phyloP scores from a whole-genome alignment of 257 asterid species.

The Marsdenia floribunda region DNA sequence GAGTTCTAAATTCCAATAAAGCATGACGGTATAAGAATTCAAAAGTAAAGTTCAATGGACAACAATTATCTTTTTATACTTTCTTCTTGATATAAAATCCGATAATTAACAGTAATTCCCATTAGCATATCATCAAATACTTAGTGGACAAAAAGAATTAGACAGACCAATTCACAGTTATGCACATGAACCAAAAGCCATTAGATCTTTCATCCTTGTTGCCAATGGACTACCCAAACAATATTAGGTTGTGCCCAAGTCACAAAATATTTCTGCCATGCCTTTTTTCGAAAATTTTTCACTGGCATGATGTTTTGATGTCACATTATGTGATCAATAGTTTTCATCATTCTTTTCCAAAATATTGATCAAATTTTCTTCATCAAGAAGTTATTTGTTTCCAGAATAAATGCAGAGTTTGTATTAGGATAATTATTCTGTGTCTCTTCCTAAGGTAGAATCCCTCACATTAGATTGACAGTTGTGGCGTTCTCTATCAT shows the following conservation, averaged over 20 bases:
- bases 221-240: too few relatives aligned
- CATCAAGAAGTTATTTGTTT: constrained; percentile 23
- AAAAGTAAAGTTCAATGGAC: neutral
- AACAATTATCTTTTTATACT: constrained; percentile 28
- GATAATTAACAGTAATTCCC: too few relatives aligned
- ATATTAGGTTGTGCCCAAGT: too few relatives aligned
- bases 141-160: too few relatives aligned
- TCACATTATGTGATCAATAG: constrained; percentile 25
- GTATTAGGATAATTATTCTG: constrained; percentile 21
- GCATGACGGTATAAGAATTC: neutral
- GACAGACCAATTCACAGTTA: too few relatives aligned
- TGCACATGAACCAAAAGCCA: too few relatives aligned
- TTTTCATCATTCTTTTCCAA: constrained; percentile 29
- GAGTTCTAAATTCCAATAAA: neutral
- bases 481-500: too few relatives aligned
- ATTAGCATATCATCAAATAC: too few relatives aligned
- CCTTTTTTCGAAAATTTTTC: constrained; percentile 20
- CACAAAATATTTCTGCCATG: too few relatives aligned
- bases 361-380: constrained; percentile 22
- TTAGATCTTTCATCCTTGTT: too few relatives aligned
- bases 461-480: constrained; percentile 35
- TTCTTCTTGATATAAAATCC: too few relatives aligned
- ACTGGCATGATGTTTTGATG: constrained; percentile 25
- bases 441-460: constrained; percentile 34
- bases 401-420: constrained; percentile 23